phyloP scores from a whole-genome alignment of 768 basidiomycete genomes.

The Chalciporus chontae region DNA sequence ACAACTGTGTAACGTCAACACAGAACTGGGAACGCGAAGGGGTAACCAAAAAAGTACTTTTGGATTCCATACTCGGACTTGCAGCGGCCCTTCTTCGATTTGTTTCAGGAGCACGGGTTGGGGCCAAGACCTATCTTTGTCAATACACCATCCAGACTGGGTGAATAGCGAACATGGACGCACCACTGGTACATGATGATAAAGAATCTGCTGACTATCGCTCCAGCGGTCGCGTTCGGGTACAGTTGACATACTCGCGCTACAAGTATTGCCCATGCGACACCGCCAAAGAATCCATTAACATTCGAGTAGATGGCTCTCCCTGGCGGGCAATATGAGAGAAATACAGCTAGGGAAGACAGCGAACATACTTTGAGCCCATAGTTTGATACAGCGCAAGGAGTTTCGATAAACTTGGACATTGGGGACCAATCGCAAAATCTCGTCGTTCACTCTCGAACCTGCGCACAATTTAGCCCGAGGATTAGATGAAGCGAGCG shows the following conservation, averaged over 20 bases:
- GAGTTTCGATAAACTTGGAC: constrained; percentile 93
- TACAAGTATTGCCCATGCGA: constrained; percentile 99
- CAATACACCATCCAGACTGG: constrained; percentile 5
- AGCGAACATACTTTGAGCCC: constrained; percentile 84
- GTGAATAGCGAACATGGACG: constrained; percentile 22
- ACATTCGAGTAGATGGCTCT: constrained; percentile 98
- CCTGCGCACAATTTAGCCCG: constrained; percentile 45
- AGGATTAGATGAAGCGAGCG: constrained; percentile 6
- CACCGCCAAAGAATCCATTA: constrained; percentile 95
- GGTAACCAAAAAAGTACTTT: constrained; percentile 47
- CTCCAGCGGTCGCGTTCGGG: constrained; percentile 90
- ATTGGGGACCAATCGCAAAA: constrained; percentile 90
- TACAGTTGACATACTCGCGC: constrained; percentile 99
- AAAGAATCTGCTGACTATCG: constrained; percentile 96
- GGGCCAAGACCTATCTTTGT: constrained; percentile 83
- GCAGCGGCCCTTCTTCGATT: constrained; percentile 91
- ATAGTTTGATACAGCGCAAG: constrained; percentile 92
- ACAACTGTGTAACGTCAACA: constrained; percentile 51
- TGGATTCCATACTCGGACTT: constrained; percentile 97
- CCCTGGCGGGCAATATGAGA: constrained; percentile 42
- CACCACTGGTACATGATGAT: constrained; percentile 98
- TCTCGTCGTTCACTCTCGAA: constrained; percentile 94
- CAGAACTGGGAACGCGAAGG: no score
- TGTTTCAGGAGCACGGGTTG: constrained; percentile 96
- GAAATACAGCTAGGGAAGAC: background rate